phyloP scores from a whole-genome alignment of 176 grass and related monocot genomes.

The Avena eriantha region DNA sequence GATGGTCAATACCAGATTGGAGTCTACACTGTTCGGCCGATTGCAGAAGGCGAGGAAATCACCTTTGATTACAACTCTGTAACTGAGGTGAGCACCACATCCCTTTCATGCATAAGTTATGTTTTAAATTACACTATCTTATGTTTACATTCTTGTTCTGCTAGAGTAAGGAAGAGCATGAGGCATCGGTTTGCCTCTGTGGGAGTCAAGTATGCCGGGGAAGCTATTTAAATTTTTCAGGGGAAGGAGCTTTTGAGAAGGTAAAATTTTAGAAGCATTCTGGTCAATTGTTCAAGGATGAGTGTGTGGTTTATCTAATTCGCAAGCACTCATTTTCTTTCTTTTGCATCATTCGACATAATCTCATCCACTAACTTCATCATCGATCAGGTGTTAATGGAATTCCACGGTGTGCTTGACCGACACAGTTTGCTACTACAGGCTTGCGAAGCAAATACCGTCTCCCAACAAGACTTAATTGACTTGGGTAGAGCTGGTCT shows the following conservation, averaged over 20 bases:
- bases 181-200: constrained; percentile 94
- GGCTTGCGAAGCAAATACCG: constrained; percentile 88
- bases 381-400: constrained; percentile 80
- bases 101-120: constrained; percentile 33
- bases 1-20: constrained; percentile 98
- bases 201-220: constrained; percentile 98
- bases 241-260: constrained; percentile 97
- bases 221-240: constrained; percentile 96
- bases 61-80: constrained; percentile 99
- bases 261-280: constrained; percentile 52
- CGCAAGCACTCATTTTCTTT: background rate
- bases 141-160: constrained; percentile 45
- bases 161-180: constrained; percentile 99
- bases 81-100: constrained; percentile 76
- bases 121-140: constrained; percentile 42
- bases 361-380: constrained; percentile 24
- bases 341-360: constrained; percentile 35
- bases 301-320: constrained; percentile 33
- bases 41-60: constrained; percentile 96
- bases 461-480: constrained; percentile 92
- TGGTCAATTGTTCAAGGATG: constrained; percentile 24
- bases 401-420: constrained; percentile 87
- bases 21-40: constrained; percentile 90
- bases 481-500: constrained; percentile 96
- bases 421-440: constrained; percentile 87